Evolutionary conservation across 2,329 filamentous ascomycete genomes (phyloP), one percentile per base, ranked within the genome.

Genomic region (Mycosphaerella arachidis): DNA sequence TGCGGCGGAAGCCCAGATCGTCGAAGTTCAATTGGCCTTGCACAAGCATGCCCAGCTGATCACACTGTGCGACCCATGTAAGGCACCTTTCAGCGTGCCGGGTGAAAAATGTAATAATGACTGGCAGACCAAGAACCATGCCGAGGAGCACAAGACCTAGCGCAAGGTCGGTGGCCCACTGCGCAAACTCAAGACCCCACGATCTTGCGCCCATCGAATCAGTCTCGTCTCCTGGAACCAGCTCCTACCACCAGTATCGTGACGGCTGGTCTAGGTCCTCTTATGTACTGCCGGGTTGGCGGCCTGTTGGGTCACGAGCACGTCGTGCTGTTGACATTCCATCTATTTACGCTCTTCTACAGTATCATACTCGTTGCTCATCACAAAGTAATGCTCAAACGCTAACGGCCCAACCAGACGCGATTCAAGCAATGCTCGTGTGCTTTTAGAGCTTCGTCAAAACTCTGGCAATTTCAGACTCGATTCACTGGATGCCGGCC

Each of bases 401-500:
- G 50, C 30, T 35, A 31, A 31, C n/a, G 30, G 30, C 50, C n/a
- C 50, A 52, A 18, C 50, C 50, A 13, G 9, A 18, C 50, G 50
- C 30, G n/a, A n/a, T 31, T 31, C n/a, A 31, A 52, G n/a, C 50
- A 10, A 31, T 31, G 50, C 50, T 52, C n/a, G n/a, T 30, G 30
- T 52, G 27, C 50, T 52, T 52, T 30, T 35, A 52, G 10, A 52
- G 29, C 50, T 52, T 52, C 8, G 50, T 29, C n/a, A n/a, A n/a
- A 50, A 10, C 10, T 48, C 31, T 33, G 48, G 8, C 20, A 6
- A 10, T 27, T 12, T 13, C 29, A 16, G 27, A 20, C 20, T 53
- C 30, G 30, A 63, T 63, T 66, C 65, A 66, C 56, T 61, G 55
- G 54, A 66, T 63, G 31, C 63, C 63, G n/a, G 58, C 77, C 82